Evolutionary conservation across 2,329 filamentous ascomycete genomes (phyloP).

Genomic region (Fonsecaea multimorphosa): DNA sequence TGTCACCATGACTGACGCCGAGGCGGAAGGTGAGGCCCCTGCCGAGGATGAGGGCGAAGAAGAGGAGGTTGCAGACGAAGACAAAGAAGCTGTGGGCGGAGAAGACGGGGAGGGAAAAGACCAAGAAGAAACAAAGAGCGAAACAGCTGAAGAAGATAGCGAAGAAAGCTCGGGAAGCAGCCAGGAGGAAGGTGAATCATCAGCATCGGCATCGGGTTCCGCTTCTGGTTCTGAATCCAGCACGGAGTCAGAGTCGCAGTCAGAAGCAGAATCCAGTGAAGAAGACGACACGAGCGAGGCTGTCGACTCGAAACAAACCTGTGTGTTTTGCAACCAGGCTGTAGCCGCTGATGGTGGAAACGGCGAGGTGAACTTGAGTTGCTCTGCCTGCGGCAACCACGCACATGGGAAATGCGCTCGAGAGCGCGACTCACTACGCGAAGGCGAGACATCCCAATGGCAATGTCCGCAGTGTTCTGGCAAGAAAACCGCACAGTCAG

Average conservation of each 20-base stretch:
- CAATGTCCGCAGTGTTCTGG: slow-evolving; percentile 44
- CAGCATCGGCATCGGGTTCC: neutral
- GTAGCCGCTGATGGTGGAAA: slow-evolving; percentile 75
- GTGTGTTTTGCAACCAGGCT: slow-evolving; percentile 80
- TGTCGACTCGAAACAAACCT: slow-evolving; percentile 25
- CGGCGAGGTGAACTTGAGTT: slow-evolving; percentile 75
- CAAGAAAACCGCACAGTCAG: slow-evolving; percentile 56
- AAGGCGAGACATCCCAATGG: slow-evolving; percentile 43
- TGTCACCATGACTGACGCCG: slow-evolving; percentile 28
- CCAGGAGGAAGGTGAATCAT: slow-evolving; percentile 16
- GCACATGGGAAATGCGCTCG: slow-evolving; percentile 91
- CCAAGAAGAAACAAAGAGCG: slow-evolving; percentile 49
- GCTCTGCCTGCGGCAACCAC: slow-evolving; percentile 78
- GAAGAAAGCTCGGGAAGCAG: slow-evolving; percentile 15
- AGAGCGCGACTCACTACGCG: slow-evolving; percentile 67
- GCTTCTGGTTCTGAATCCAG: slow-evolving; percentile 2
- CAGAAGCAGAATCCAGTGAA: slow-evolving; percentile 30
- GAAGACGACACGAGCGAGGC: slow-evolving; percentile 29
- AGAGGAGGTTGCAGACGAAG: slow-evolving; percentile 20
- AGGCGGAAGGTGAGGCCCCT: slow-evolving; percentile 13
- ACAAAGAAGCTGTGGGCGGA: slow-evolving; percentile 21
- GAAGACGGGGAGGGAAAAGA: slow-evolving; percentile 39
- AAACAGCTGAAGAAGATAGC: slow-evolving; percentile 35
- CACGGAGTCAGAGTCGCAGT: slow-evolving; percentile 20
- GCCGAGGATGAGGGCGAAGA: slow-evolving; percentile 18